These are phyloP conservation scores for Phytopythium delawarense DNA, from an alignment of 352 stramenopile genomes.

Conservation along the genomic window DNA sequence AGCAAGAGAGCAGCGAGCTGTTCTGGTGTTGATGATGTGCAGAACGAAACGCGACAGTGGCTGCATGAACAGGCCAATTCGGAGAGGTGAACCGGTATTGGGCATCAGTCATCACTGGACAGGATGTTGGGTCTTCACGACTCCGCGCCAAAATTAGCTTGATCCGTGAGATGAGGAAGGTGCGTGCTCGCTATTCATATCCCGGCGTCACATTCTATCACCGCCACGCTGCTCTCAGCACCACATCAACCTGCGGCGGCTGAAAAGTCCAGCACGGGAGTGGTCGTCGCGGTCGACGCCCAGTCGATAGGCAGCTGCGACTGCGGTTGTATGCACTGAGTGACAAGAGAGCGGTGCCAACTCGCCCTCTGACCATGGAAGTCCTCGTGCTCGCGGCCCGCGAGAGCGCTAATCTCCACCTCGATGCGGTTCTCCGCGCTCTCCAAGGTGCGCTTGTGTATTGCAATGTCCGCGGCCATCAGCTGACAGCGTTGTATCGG, in stretches of 20 bases:
- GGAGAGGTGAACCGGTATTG: no score
- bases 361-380: slow-evolving; percentile 16
- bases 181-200: slow-evolving; percentile 1
- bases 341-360: neutral
- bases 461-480: neutral
- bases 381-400: slow-evolving; percentile 29
- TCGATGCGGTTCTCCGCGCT: slow-evolving; percentile 20
- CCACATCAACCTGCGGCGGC: neutral
- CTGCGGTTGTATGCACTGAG: neutral
- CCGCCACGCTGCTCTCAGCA: neutral
- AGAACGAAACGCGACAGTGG: neutral
- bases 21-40: neutral
- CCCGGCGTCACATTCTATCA: neutral
- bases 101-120: no score
- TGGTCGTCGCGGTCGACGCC: neutral
- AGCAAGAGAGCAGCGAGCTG: no score
- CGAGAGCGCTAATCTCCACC: slow-evolving; percentile 11
- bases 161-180: neutral
- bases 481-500: neutral
- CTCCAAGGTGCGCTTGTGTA: slow-evolving; percentile 18
- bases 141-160: neutral
- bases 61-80: no score
- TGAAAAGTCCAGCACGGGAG: neutral
- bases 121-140: neutral
- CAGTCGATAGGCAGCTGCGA: neutral